Evolutionary conservation across 1,284 basidiomycete species (phyloP), one percentile per base, ranked within the genome.

Genomic region (Dichomitus squalens): DNA sequence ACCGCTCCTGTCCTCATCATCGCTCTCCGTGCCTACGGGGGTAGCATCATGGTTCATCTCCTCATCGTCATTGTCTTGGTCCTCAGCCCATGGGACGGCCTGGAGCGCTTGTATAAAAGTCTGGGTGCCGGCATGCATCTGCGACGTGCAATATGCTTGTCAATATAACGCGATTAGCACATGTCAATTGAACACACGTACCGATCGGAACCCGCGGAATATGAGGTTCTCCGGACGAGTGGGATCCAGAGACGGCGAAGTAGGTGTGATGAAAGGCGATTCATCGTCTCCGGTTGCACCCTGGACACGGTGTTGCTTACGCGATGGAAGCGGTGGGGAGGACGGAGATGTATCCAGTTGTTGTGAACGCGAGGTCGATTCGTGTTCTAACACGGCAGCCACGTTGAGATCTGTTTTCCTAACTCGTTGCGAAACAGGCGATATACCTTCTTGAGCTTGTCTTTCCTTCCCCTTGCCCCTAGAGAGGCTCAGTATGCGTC

Each of bases 101-200:
- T 93, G 91, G 20, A 93, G 76, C 2, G 89, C 91, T 74, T 93
- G 91, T 46, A 93, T 93, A 50, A 93, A 81, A 2, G 91, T 89
- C 70, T 93, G 91, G 5, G 91, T 93, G 25, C 90, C 90, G 21
- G 86, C 83, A 43, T 89, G 86, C 84, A 93, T 88, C 91, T 68
- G 60, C 29, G 50, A 29, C 43, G n/a, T 4, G 34, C n/a, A n/a
- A 44, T n/a, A 40, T 49, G 27, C 29, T 40, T 21, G 48, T 56
- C 44, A 57, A 48, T 50, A 31, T 40, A 39, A 47, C 39, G 21
- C 39, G 29, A 31, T 35, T 38, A 50, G 49, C 44, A 38, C 53
- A 59, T 48, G 52, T 50, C 53, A 49, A 47, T 53, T 46, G 64
- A 14, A 50, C 59, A 51, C 23, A 58, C 52, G 64, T 67, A 91